These are phyloP conservation scores for Rusavskia elegans DNA, from an alignment of 495 filamentous ascomycete species.

Conservation along the genomic window DNA sequence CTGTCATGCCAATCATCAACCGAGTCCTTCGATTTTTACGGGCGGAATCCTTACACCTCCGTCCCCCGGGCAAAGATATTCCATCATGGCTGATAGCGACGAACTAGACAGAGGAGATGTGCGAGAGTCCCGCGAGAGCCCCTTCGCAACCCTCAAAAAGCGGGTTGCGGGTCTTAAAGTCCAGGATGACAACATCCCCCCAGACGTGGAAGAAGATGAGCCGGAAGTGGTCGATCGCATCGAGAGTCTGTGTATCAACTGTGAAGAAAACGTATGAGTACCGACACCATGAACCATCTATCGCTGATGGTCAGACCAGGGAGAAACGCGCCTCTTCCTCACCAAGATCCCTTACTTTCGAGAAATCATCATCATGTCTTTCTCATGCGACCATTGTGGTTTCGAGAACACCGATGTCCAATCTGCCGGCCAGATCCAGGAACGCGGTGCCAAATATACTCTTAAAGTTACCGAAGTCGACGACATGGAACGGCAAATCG, in stretches of 20 bases:
- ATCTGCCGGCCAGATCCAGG: slow-evolving; percentile 77
- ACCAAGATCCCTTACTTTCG: slow-evolving; percentile 91
- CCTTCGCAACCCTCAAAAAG: background rate
- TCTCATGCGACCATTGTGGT: slow-evolving; percentile 75
- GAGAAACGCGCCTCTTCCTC: slow-evolving; percentile 69
- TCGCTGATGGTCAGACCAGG: slow-evolving; percentile 30
- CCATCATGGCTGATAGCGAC: background rate
- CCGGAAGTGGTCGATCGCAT: slow-evolving; percentile 24
- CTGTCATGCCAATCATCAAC: no score
- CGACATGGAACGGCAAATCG: slow-evolving; percentile 72
- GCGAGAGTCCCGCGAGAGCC: background rate
- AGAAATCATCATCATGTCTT: slow-evolving; percentile 93
- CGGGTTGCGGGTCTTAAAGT: background rate
- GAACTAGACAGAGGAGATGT: background rate
- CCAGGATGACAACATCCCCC: background rate
- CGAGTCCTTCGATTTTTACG: no score
- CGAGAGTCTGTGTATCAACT: slow-evolving; percentile 72
- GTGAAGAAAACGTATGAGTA: slow-evolving; percentile 60
- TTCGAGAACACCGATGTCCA: slow-evolving; percentile 87
- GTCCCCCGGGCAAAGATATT: no score
- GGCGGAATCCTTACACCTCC: no score
- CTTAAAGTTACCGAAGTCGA: slow-evolving; percentile 49
- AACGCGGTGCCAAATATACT: slow-evolving; percentile 66
- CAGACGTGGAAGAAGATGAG: slow-evolving; percentile 12
- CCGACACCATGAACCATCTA: background rate